Evolutionary conservation across 345 rosid genomes (phyloP).

Genomic region (Aquilaria malaccensis): DNA sequence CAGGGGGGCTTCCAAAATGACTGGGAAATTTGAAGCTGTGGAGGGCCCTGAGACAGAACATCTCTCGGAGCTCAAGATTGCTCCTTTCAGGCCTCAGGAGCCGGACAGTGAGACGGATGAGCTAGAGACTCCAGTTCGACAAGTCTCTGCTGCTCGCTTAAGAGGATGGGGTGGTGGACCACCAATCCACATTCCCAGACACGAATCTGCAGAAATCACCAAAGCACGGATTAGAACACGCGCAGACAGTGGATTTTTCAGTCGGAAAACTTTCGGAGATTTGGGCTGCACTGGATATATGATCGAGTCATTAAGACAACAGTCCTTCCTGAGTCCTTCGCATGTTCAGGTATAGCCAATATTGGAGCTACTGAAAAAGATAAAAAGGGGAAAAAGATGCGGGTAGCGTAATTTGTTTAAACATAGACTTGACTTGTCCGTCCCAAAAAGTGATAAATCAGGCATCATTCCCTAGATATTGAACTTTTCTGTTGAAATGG

Average conservation of each 20-base stretch:
- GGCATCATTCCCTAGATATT: too few species aligned
- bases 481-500: background rate
- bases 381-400: too few species aligned
- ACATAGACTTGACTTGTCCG: too few species aligned
- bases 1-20: slow-evolving; percentile 8
- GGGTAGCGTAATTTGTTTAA: too few species aligned
- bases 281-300: slow-evolving; percentile 66
- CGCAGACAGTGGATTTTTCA: slow-evolving; percentile 51
- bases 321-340: slow-evolving; percentile 59
- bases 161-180: slow-evolving; percentile 51
- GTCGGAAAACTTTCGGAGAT: slow-evolving; percentile 58
- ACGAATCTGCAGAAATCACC: slow-evolving; percentile 18
- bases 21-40: slow-evolving; percentile 6
- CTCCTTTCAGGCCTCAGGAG: slow-evolving; percentile 6
- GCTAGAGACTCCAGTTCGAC: slow-evolving; percentile 20
- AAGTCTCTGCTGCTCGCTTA: slow-evolving; percentile 33
- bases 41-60: slow-evolving; percentile 1
- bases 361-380: too few species aligned
- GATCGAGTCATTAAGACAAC: slow-evolving; percentile 58
- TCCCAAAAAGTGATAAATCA: too few species aligned
- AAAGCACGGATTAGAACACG: slow-evolving; percentile 23
- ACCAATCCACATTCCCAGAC: slow-evolving; percentile 9
- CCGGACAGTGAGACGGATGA: slow-evolving; percentile 21
- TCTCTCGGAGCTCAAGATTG: slow-evolving; percentile 1
- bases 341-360: slow-evolving; percentile 59